phyloP scores from a whole-genome alignment of 192 early-diverging fungal genomes.

The Phlyctochytrium bullatum region DNA sequence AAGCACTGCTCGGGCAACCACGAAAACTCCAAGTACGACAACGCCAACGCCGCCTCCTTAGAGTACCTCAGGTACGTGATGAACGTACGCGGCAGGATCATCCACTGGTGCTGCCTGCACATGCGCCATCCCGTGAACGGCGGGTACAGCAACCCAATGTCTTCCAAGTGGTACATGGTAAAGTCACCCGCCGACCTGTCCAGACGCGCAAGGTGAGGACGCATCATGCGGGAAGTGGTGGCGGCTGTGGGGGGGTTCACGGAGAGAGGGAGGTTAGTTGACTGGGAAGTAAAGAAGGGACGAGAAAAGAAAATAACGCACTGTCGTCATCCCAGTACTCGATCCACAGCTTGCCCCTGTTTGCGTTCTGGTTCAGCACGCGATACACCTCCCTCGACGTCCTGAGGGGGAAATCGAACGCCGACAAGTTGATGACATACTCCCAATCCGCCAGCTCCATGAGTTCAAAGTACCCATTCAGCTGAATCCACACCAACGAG shows the following conservation, averaged over 20 bases:
- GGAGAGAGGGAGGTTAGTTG: background rate
- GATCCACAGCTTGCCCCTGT: slow-evolving; percentile 32
- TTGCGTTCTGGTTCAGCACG: slow-evolving; percentile 16
- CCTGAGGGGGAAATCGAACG: slow-evolving; percentile 44
- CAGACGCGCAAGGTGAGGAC: slow-evolving; percentile 7
- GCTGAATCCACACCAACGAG: slow-evolving; percentile 41
- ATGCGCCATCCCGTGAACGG: slow-evolving; percentile 34
- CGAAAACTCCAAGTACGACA: slow-evolving; percentile 30
- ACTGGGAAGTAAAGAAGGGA: background rate
- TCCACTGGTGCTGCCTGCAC: slow-evolving; percentile 38
- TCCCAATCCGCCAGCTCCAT: slow-evolving; percentile 56
- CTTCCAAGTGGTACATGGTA: slow-evolving; percentile 13
- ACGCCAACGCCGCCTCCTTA: slow-evolving; percentile 12
- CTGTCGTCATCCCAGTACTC: slow-evolving; percentile 40
- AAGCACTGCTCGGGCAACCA: slow-evolving; percentile 11
- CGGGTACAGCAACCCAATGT: slow-evolving; percentile 25
- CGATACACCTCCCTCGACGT: slow-evolving; percentile 31
- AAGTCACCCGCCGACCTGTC: slow-evolving; percentile 10
- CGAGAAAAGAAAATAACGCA: slow-evolving; percentile 14
- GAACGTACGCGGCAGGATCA: slow-evolving; percentile 30
- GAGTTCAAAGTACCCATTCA: slow-evolving; percentile 46
- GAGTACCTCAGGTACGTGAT: slow-evolving; percentile 21
- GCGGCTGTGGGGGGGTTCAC: too few relatives aligned
- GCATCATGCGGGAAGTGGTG: slow-evolving; percentile 4
- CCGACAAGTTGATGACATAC: slow-evolving; percentile 44